phyloP scores from a whole-genome alignment of 2,329 filamentous ascomycete genomes.

The Dothiorella sarmentorum region DNA sequence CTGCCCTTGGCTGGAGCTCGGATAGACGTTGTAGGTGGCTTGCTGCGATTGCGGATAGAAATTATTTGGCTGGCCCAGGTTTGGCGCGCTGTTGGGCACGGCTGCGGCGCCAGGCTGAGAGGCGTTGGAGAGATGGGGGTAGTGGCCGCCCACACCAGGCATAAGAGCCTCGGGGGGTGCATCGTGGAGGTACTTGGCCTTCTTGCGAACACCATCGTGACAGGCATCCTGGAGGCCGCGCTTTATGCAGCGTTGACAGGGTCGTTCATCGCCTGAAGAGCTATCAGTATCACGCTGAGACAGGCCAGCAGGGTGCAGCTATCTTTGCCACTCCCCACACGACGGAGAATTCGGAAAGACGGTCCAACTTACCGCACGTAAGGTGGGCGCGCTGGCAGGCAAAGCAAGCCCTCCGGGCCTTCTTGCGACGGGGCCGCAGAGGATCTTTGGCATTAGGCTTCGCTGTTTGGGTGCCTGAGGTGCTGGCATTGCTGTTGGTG shows the following conservation, averaged over 20 bases:
- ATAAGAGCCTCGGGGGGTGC: constrained; percentile 84
- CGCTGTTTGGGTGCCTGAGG: constrained; percentile 29
- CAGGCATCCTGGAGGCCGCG: constrained; percentile 86
- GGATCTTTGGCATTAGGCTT: constrained; percentile 74
- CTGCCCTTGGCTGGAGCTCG: constrained; percentile 35
- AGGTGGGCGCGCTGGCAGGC: constrained; percentile 96
- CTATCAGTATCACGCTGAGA: constrained; percentile 30
- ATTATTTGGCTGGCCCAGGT: constrained; percentile 34
- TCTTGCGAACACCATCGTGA: constrained; percentile 95
- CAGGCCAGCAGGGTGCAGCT: constrained; percentile 7
- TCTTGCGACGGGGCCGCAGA: constrained; percentile 84
- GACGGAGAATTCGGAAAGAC: constrained; percentile 20
- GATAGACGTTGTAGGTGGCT: constrained; percentile 39
- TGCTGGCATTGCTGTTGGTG: constrained; percentile 27
- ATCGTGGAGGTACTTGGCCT: constrained; percentile 98
- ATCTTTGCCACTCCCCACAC: constrained; percentile 16
- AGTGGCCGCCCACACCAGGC: constrained; percentile 75
- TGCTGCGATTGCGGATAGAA: constrained; percentile 44
- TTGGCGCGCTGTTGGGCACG: constrained; percentile 22
- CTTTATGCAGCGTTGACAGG: constrained; percentile 91
- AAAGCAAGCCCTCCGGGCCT: constrained; percentile 91
- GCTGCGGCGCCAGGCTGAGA: constrained; percentile 24
- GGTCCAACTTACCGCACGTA: constrained; percentile 80
- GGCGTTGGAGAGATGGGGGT: constrained; percentile 45
- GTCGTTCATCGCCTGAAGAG: constrained; percentile 80